Percentiles rank a stretch among this genome's conserved stretches.
Evolutionary conservation across 2,329 filamentous ascomycete genomes (phyloP).

Genomic region (Fusarium mexicanum): DNA sequence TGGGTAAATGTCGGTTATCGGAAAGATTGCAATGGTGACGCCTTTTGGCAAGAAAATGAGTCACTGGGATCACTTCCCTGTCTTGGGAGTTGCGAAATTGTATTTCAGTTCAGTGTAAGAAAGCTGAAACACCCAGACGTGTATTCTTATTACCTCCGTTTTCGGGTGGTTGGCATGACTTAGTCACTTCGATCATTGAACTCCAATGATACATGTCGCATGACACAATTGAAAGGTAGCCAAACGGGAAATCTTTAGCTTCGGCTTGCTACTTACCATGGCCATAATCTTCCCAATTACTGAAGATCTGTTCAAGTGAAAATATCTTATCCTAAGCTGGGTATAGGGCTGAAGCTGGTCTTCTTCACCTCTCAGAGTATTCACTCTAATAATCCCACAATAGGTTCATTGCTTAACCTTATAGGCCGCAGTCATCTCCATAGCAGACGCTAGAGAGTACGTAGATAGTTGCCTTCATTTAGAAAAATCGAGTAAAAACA

Average conservation of each 20-base stretch:
- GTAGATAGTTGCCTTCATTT: neutral
- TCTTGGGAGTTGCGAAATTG: too few species aligned
- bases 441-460: neutral
- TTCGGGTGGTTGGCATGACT: neutral
- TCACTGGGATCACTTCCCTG: neutral
- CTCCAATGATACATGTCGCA: neutral
- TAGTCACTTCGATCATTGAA: neutral
- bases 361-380: neutral
- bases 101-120: too few species aligned
- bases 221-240: neutral
- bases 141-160: neutral
- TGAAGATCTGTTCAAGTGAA: neutral
- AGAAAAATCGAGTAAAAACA: neutral
- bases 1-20: conserved; percentile 40
- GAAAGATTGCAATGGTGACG: neutral
- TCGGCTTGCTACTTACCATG: neutral
- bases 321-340: neutral
- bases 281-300: neutral
- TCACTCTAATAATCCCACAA: neutral
- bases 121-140: neutral
- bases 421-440: too few species aligned
- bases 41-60: conserved; percentile 11
- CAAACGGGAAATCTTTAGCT: neutral
- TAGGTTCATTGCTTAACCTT: neutral
- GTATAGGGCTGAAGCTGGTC: neutral